Evolutionary conservation across 352 stramenopile species (phyloP), one percentile per base, ranked within the genome.

Genomic region (Pythium rishiriense): DNA sequence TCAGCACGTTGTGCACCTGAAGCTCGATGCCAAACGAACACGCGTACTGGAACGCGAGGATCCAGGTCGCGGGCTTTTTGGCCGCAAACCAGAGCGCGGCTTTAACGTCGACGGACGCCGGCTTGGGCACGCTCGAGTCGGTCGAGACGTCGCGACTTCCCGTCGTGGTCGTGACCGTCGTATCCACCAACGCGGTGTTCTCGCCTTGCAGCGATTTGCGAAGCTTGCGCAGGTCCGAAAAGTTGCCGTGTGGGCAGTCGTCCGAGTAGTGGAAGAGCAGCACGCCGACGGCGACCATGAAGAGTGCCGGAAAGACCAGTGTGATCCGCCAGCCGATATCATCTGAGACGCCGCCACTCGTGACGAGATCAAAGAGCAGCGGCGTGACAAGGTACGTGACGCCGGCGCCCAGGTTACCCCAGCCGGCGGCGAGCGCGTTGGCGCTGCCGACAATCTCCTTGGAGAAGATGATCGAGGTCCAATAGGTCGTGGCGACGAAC

Each of bases 21-120:
- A 98, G 74, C 66, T 98, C 94, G 39, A 98, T 83, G 46, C 95
- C 95, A 68, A 98, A 98, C 71, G 88, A 98, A 64, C 83, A 93
- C 37, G 86, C 93, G 55, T 98, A 98, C 64, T 97, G 88, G 60
- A 97, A 72, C 42, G 90, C 90, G 29, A 98, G 72, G 61, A 98
- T 76, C 93, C 93, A 98, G 9, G 89, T 96, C 66, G 94, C 95
- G 2, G 78, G 64, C 1, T 64, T 25, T 31, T 75, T 69, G 6
- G 58, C 46, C 0, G 75, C 91, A 17, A 66, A 85, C 66, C 55
- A 74, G 37, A 75, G 70, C 31, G 56, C 76, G 17, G 49, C 42
- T 10, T 39, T 25, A 0, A 68, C 46, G 41, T 59, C 51, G 0
- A 73, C 58, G 0, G 47, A 48, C 19, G 22, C 64, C 17, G 54